These are phyloP conservation scores for Apiospora sp. DNA, from an alignment of 2,329 filamentous ascomycete species.

Conservation along the genomic window DNA sequence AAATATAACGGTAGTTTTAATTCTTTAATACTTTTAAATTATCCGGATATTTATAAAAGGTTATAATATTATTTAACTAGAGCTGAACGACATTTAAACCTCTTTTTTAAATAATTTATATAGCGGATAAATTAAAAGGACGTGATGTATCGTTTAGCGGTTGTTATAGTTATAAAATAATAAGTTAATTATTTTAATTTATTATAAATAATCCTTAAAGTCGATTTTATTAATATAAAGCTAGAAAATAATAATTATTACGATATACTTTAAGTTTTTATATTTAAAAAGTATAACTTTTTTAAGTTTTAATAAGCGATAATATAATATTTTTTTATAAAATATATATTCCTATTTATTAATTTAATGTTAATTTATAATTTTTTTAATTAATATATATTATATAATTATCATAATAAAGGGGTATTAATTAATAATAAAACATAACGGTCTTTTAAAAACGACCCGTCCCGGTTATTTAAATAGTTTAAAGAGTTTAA, in stretches of 20 bases:
- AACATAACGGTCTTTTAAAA: too few species aligned
- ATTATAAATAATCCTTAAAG: constrained; percentile 2
- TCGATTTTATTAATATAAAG: background rate
- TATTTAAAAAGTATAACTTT: background rate
- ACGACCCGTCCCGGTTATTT: too few species aligned
- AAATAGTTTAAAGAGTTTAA: too few species aligned
- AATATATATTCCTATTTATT: background rate
- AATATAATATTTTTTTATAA: background rate
- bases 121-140: too few species aligned
- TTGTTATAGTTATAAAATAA: background rate
- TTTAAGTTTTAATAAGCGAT: background rate
- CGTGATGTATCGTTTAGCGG: background rate
- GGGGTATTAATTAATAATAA: background rate
- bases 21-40: too few species aligned
- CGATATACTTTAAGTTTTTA: background rate
- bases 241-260: background rate
- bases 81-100: too few species aligned
- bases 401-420: background rate
- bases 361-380: background rate
- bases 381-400: background rate
- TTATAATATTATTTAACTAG: too few species aligned
- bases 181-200: background rate
- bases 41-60: too few species aligned
- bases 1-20: too few species aligned
- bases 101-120: too few species aligned